phyloP scores from a whole-genome alignment of 768 basidiomycete species.

The Kondoa malvinella region DNA sequence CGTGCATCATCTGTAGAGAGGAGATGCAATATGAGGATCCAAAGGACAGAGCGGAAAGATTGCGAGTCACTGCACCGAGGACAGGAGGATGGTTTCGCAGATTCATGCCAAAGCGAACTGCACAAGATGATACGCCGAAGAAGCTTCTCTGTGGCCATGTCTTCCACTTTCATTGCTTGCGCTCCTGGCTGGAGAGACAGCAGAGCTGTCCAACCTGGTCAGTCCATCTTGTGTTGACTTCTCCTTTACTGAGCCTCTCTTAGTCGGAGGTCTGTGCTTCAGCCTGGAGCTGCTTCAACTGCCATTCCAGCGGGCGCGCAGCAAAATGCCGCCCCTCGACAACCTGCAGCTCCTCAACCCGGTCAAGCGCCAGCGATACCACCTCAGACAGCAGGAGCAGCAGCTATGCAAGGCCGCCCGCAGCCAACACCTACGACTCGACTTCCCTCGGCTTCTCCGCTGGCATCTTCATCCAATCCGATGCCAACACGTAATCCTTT shows the following conservation, averaged over 20 bases:
- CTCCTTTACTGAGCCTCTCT: neutral
- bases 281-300: neutral
- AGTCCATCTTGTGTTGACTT: constrained; percentile 28
- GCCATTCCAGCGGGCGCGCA: neutral
- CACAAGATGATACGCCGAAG: constrained; percentile 74
- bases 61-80: neutral
- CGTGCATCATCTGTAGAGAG: constrained; percentile 95
- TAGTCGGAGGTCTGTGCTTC: constrained; percentile 24
- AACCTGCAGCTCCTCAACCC: constrained; percentile 6
- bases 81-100: constrained; percentile 22
- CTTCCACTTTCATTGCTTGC: constrained; percentile 92
- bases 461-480: constrained; percentile 3
- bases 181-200: constrained; percentile 94
- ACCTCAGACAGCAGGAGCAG: neutral
- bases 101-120: constrained; percentile 5
- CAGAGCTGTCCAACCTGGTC: constrained; percentile 98
- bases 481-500: constrained; percentile 14
- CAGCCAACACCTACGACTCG: neutral
- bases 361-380: neutral
- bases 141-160: constrained; percentile 92
- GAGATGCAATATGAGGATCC: constrained; percentile 49
- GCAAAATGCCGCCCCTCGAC: neutral
- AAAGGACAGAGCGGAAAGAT: constrained; percentile 19
- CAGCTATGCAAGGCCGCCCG: neutral
- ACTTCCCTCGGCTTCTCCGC: neutral